Evolutionary conservation across 2,329 filamentous ascomycete species (phyloP), one percentile per base, ranked within the genome.

Genomic region (Zelopaecilomyces penicillatus): DNA sequence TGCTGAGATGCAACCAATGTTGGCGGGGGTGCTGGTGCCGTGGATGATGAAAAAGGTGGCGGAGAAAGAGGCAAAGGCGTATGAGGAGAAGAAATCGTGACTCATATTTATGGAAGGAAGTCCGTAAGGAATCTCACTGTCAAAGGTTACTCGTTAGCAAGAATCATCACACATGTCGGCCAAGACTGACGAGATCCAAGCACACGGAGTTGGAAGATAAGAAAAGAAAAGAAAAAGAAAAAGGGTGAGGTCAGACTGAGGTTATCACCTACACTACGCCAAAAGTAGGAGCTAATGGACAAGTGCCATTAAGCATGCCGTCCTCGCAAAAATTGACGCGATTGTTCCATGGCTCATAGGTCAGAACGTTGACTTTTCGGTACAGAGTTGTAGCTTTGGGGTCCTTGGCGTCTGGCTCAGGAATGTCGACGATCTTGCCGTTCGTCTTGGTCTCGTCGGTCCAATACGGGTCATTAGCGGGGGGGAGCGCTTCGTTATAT

Each of bases 21-120:
- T 68, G 10, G 80, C 80, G 11, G 70, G 75, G 2, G 61, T 67
- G 0, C 59, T 49, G 60, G 95, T 83, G 51, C 89, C 90, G 43
- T 89, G 85, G 47, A 85, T 78, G 46, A 97, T 75, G 45, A 78
- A 67, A 40, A 96, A 73, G 0, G 80, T 87, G 6, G 86, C 74
- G 5, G 81, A 75, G 51, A 97, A 81, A 2, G 90, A 91, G 2
- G 87, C 76, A 60, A 98, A 95, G 4, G 87, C 78, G 62, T 95
- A 98, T 0, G 80, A 79, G n/a, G 87, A 87, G 52, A 74, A 71
- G 62, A 97, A 84, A 50, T 87, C 74, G 62, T 89, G 80, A 30
- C 75, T 73, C 30, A 95, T 67, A 43, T 78, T 82, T 59, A 96
- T 83, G 1, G 85, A 83, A 3, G 85, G 87, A 34, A 95, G 69